Evolutionary conservation across 179 eudicot genomes (phyloP), one percentile per base, ranked within the genome.

Genomic region (Spinacia oleracea): DNA sequence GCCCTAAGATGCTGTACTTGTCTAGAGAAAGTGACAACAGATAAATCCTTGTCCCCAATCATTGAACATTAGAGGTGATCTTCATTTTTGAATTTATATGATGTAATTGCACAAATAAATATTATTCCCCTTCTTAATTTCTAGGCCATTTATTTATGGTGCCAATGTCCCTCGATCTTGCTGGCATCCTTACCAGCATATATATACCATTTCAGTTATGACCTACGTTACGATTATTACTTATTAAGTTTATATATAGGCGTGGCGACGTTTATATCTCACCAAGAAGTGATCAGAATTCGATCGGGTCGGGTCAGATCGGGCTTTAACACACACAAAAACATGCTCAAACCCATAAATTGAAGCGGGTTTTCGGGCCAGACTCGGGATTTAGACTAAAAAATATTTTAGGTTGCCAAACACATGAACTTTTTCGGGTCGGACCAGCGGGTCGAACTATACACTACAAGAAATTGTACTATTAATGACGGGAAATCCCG

Each of bases 31-130:
- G 53, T 75, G 85, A 80, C 73, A 51, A 50, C 59, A 46, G 45
- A 69, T 0, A 78, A 53, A 76, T 51, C 76, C 59, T 72, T 77
- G 71, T 77, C 84, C 31, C 84, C 80, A 81, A 77, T 81, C 35
- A 81, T 81, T 77, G 38, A 76, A 32, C 43, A 16, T 45, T 18
- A 59, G 31, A 16, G 38, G 55, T 53, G 50, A 69, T 56, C 40
- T 15, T 25, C 29, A 59, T 10, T 34, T 40, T 48, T 15, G 3
- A 25, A 16, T 25, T 45, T 74, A 20, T 59, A 35, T 76, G 29
- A 51, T 77, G 53, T 42, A 55, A n/a, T n/a, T 43, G 35, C 70
- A 45, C 51, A 53, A n/a, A n/a, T n/a, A n/a, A n/a, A 34, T 67
- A 68, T 77, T 77, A n/a, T n/a, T n/a, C n/a, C 79, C 65, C 7